Percentiles rank a stretch among this genome's conserved stretches.
phyloP scores from a whole-genome alignment of 2,329 filamentous ascomycete species.

The Metarhizium robertsii region DNA sequence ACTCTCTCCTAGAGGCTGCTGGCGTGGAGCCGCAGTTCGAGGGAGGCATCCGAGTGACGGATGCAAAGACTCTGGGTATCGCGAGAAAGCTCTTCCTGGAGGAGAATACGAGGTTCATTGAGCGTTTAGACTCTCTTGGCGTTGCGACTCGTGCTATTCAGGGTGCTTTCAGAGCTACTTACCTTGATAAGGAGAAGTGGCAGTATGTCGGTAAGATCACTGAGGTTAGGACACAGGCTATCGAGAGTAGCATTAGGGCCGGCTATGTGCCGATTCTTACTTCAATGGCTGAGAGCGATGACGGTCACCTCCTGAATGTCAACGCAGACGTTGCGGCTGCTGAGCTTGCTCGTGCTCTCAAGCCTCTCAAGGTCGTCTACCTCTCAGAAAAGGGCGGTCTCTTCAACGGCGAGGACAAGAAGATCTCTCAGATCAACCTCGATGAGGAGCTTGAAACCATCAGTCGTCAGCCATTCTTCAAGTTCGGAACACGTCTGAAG shows the following conservation, averaged over 20 bases:
- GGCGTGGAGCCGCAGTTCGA: slow-evolving; percentile 94
- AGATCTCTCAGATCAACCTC: slow-evolving; percentile 94
- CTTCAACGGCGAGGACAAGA: slow-evolving; percentile 86
- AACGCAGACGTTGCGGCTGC: slow-evolving; percentile 96
- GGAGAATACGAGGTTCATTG: slow-evolving; percentile 87
- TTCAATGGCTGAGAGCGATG: slow-evolving; percentile 88
- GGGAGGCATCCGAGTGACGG: slow-evolving; percentile 91
- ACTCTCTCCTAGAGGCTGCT: slow-evolving; percentile 79
- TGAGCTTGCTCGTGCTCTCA: slow-evolving; percentile 77
- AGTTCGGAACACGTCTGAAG: slow-evolving; percentile 90
- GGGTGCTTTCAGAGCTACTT: slow-evolving; percentile 86
- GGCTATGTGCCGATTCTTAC: slow-evolving; percentile 90
- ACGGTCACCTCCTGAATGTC: slow-evolving; percentile 91
- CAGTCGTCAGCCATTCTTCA: slow-evolving; percentile 81
- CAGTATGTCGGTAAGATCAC: slow-evolving; percentile 94
- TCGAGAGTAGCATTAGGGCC: slow-evolving; percentile 83
- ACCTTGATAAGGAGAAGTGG: slow-evolving; percentile 94
- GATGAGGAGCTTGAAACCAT: slow-evolving; percentile 84
- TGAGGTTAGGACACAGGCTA: slow-evolving; percentile 79
- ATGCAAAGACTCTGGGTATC: slow-evolving; percentile 86
- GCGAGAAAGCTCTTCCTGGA: slow-evolving; percentile 89
- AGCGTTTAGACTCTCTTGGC: slow-evolving; percentile 82
- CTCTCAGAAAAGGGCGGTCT: slow-evolving; percentile 96
- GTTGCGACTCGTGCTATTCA: slow-evolving; percentile 84
- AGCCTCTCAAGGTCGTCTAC: slow-evolving; percentile 96